phyloP scores from a whole-genome alignment of 2,329 filamentous ascomycete genomes.

The Cladosporium sp. region DNA sequence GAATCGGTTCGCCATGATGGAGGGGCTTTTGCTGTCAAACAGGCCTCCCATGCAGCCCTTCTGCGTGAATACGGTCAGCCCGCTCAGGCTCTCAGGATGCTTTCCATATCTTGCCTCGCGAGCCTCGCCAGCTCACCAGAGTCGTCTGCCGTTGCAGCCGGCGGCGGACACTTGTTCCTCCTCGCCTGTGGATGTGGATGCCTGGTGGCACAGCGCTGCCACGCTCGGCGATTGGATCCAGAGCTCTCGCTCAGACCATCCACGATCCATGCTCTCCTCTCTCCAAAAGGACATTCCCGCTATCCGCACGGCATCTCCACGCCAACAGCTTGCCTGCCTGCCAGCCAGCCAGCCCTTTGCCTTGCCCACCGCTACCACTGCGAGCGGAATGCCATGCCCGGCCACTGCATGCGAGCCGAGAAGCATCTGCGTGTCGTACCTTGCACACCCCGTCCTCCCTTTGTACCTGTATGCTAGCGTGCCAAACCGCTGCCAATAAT shows the following conservation, averaged over 20 bases:
- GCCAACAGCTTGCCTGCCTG: conserved; percentile 14
- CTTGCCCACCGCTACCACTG: conserved; percentile 16
- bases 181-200: conserved; percentile 17
- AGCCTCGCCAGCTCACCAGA: background rate
- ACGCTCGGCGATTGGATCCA: conserved; percentile 7
- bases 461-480: conserved; percentile 14
- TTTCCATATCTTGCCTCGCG: background rate
- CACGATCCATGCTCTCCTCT: background rate
- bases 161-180: conserved; percentile 13
- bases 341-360: conserved; percentile 10
- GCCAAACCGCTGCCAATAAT: conserved; percentile 18
- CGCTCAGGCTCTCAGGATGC: background rate
- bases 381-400: conserved; percentile 18
- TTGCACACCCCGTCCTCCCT: conserved; percentile 16
- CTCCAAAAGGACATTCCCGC: conserved; percentile 10
- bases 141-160: conserved; percentile 14
- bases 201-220: conserved; percentile 13
- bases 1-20: conserved; percentile 12
- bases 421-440: conserved; percentile 15
- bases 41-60: conserved; percentile 16
- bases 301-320: conserved; percentile 19
- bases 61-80: background rate
- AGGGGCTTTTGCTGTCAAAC: conserved; percentile 13
- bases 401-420: conserved; percentile 19
- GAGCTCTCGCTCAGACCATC: conserved; percentile 16